phyloP scores from a whole-genome alignment of 2,329 filamentous ascomycete genomes.

The Aspergillus ustus region DNA sequence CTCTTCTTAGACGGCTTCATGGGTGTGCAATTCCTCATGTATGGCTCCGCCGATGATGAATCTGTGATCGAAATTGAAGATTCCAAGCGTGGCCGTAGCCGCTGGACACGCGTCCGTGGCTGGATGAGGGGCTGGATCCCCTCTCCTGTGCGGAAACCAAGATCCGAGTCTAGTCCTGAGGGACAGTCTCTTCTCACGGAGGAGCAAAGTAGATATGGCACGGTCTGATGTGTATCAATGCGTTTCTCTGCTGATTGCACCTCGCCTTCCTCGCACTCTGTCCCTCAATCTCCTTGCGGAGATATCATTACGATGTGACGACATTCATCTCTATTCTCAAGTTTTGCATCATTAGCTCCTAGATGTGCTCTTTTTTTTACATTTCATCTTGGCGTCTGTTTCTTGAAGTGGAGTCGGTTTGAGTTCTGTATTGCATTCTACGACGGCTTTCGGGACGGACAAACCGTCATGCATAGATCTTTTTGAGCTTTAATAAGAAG shows the following conservation, averaged over 20 bases:
- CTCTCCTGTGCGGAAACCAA: slow-evolving; percentile 39
- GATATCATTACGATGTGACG: slow-evolving; percentile 8
- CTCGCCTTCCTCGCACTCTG: not conserved
- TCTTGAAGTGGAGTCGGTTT: not conserved
- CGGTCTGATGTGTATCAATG: slow-evolving; percentile 32
- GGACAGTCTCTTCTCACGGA: slow-evolving; percentile 35
- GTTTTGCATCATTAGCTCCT: not conserved
- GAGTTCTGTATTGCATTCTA: not conserved
- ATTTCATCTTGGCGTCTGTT: not conserved
- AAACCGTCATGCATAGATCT: slow-evolving; percentile 4
- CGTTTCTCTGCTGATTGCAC: not conserved
- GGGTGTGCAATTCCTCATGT: slow-evolving; percentile 66
- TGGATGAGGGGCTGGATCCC: slow-evolving; percentile 72
- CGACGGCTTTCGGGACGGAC: not conserved
- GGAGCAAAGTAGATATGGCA: slow-evolving; percentile 38
- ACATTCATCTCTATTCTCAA: slow-evolving; percentile 2
- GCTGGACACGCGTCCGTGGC: slow-evolving; percentile 63
- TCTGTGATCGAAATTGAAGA: slow-evolving; percentile 55
- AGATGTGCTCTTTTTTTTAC: not conserved
- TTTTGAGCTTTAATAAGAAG: not conserved
- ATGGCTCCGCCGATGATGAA: slow-evolving; percentile 53
- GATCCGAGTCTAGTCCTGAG: slow-evolving; percentile 26
- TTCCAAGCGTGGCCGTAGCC: slow-evolving; percentile 45
- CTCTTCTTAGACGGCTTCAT: slow-evolving; percentile 65
- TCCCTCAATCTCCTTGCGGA: not conserved